Conservation (phyloP, 192 early-diverging fungal species). For the Backusella luteola region DNA sequence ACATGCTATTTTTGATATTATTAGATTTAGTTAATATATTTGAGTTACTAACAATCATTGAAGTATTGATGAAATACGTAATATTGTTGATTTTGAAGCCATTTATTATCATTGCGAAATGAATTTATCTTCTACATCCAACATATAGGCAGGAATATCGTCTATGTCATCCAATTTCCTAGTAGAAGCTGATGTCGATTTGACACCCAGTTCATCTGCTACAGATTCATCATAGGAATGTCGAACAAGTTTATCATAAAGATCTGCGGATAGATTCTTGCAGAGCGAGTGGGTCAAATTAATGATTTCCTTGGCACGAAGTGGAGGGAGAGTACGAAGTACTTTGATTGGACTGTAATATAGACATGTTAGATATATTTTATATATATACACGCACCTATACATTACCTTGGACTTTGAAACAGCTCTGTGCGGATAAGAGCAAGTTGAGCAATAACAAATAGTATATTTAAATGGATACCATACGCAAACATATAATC, state of each 20-base stretch:
- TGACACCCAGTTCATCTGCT: slow-evolving; percentile 36
- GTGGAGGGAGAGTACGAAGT: slow-evolving; percentile 61
- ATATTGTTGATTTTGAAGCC: too few relatives aligned
- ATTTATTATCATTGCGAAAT: neutral
- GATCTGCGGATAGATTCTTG: slow-evolving; percentile 59
- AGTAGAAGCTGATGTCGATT: slow-evolving; percentile 2
- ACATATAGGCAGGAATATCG: slow-evolving; percentile 1
- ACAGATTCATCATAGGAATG: slow-evolving; percentile 73
- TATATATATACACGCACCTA: neutral
- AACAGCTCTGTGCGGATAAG: slow-evolving; percentile 75
- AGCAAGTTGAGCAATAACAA: slow-evolving; percentile 82
- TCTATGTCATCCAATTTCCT: neutral
- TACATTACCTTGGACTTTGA: slow-evolving; percentile 55
- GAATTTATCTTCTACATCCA: slow-evolving; percentile 8
- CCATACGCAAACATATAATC: slow-evolving; percentile 91
- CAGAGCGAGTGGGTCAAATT: slow-evolving; percentile 51
- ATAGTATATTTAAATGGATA: slow-evolving; percentile 90
- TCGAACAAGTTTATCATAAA: slow-evolving; percentile 74
- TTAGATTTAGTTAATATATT: too few relatives aligned
- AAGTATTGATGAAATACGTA: too few relatives aligned
- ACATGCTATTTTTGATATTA: too few relatives aligned
- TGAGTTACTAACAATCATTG: neutral
- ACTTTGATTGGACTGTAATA: slow-evolving; percentile 65
- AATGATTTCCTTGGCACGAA: slow-evolving; percentile 64
- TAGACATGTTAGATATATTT: neutral